Conservation (phyloP, 225 moss, liverwort and hornwort species). For the Takakia lepidozioides region DNA sequence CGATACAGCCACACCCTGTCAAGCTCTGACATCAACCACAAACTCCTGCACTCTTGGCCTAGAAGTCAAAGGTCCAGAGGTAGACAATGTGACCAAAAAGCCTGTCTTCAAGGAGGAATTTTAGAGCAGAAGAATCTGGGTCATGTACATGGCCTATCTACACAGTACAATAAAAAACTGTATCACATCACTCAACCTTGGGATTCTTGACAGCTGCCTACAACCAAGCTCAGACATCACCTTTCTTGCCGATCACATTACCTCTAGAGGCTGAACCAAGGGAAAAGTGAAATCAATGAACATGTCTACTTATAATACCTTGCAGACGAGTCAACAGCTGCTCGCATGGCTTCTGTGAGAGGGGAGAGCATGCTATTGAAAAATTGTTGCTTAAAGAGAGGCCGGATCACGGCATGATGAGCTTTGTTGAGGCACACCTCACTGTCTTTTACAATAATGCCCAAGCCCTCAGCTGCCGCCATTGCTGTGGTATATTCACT, state of each 20-base stretch:
- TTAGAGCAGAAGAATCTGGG: background rate
- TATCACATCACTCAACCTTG: background rate
- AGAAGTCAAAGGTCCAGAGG: no score
- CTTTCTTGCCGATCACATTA: background rate
- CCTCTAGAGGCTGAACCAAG: background rate
- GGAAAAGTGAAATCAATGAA: background rate
- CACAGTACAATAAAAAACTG: background rate
- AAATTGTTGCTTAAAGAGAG: conserved; percentile 77
- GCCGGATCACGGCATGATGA: conserved; percentile 60
- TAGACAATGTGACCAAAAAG: no score
- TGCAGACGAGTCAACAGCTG: conserved; percentile 22
- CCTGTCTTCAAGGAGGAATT: no score
- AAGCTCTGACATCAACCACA: conserved; percentile 1
- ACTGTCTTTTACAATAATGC: conserved; percentile 51
- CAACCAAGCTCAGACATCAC: background rate
- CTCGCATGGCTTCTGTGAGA: conserved; percentile 49
- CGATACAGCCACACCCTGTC: conserved; percentile 70
- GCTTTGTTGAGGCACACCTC: conserved; percentile 40
- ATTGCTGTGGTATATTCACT: conserved; percentile 14
- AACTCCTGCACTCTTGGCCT: no score
- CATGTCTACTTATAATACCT: conserved; percentile 25
- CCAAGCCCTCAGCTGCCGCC: conserved; percentile 55
- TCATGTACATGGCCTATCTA: background rate
- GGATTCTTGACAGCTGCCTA: background rate
- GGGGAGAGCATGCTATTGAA: conserved; percentile 61